Evolutionary conservation across 2,329 filamentous ascomycete genomes (phyloP).

Genomic region (Colletotrichum spinosum): DNA sequence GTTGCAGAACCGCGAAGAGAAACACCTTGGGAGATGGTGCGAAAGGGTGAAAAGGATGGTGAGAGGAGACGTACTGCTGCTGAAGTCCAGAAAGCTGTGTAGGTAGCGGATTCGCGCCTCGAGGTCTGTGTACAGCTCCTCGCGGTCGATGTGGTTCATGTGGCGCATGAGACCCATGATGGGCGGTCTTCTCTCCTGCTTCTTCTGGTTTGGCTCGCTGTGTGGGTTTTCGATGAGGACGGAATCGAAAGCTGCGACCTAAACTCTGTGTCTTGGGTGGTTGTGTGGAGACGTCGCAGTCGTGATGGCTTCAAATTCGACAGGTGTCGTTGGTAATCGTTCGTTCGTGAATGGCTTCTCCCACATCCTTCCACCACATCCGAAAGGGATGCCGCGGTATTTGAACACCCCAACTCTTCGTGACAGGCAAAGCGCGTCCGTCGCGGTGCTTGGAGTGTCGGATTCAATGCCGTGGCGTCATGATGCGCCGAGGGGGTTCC

Average conservation of each 20-base stretch:
- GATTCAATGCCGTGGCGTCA: constrained; percentile 14
- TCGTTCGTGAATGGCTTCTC: not conserved
- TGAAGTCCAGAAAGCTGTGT: constrained; percentile 82
- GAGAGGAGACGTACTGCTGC: constrained; percentile 66
- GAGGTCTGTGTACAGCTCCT: constrained; percentile 77
- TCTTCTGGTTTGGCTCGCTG: not conserved
- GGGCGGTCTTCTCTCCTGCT: not conserved
- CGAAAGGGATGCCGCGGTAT: constrained; percentile 22
- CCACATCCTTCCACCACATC: not conserved
- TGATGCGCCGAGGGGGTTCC: constrained; percentile 24
- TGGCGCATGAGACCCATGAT: constrained; percentile 33
- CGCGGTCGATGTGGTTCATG: constrained; percentile 74
- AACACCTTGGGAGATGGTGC: no score
- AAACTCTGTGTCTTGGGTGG: no score
- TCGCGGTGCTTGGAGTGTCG: no score
- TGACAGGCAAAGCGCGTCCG: not conserved
- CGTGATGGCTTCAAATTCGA: no score
- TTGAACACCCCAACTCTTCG: not conserved
- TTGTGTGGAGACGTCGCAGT: no score
- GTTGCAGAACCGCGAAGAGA: no score
- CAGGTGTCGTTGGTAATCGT: no score
- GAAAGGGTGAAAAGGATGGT: not conserved
- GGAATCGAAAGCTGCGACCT: no score
- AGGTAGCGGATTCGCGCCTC: constrained; percentile 78
- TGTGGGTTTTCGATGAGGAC: no score